Conservation (phyloP, 805 yeast species). For the Schwanniomyces polymorphus region DNA sequence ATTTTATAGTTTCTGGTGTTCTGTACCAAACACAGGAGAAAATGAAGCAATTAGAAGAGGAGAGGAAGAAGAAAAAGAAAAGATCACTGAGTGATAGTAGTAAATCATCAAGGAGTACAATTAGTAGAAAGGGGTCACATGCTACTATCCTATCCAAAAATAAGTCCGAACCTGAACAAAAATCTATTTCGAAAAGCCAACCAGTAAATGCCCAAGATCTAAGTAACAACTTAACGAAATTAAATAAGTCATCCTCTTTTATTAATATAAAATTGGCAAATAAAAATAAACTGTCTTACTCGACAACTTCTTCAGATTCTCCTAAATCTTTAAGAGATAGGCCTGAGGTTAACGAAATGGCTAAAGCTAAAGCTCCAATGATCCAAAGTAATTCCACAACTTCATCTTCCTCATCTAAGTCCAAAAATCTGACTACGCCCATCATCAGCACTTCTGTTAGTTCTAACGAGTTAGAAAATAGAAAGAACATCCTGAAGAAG, state of each 20-base stretch:
- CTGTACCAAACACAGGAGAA: conserved; percentile 44
- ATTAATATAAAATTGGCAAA: neutral
- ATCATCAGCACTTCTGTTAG: neutral
- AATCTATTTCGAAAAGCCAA: neutral
- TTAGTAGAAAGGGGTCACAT: neutral
- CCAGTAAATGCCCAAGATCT: neutral
- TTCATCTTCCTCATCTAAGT: neutral
- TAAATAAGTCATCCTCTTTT: neutral
- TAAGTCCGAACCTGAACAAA: neutral
- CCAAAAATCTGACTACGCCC: neutral
- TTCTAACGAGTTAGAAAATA: neutral
- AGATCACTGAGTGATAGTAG: neutral
- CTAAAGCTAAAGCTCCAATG: neutral
- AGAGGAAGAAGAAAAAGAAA: conserved; percentile 7
- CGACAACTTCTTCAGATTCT: neutral
- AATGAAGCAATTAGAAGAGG: conserved; percentile 16
- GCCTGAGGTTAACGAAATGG: neutral
- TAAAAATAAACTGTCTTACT: neutral
- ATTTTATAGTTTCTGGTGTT: conserved; percentile 37
- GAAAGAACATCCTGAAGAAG: neutral
- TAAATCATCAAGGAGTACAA: neutral
- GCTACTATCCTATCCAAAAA: neutral
- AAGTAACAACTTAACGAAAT: neutral
- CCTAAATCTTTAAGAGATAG: neutral
- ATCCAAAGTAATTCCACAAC: neutral